Evolutionary conservation across 2,329 filamentous ascomycete species (phyloP), one percentile per base, ranked within the genome.

Genomic region (Diaporthe sp.): DNA sequence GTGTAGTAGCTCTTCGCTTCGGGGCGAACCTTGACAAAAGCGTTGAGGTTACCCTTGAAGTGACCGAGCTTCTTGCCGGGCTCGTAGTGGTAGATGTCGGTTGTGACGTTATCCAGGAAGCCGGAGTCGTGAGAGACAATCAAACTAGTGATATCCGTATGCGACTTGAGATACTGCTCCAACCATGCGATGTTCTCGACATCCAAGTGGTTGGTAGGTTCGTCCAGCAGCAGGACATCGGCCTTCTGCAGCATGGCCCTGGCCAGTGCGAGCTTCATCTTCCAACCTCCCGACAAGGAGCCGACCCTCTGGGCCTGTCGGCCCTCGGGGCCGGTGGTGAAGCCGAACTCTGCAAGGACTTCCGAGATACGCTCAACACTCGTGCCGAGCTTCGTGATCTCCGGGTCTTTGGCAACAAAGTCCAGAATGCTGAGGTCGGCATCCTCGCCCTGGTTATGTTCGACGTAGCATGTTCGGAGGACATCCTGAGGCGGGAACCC

Each of bases 1-100:
- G 96, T 98, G 87, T 99, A 99, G 88, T 99, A 99, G 83, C 94
- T 96, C 90, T 97, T 98, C 76, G 94, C 97, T 86, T 98, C 97
- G 17, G 97, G 97, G 82, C 94, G 95, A 78, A 94, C 87, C 85
- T 94, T 90, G 82, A 99, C 97, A 81, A 99, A 98, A 44, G 88
- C 92, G 27, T 91, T 91, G 73, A 97, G 87, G 84, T 97, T 96
- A 77, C 94, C 94, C 86, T 92, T 93, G 90, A 94, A 96, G 85
- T 91, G 92, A 30, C 92, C 92, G 39, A 99, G 90, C 88, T 98
- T 99, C 92, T 99, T 99, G 84, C 92, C 91, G 35, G 91, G 91
- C 85, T 99, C 97, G 85, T 99, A 99, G 87, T 99, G 97, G 87
- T 98, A 98, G 81, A 99, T 98, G 82, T 99, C 97, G 9, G 97